Percentiles rank a stretch among this genome's conserved stretches.
phyloP scores from a whole-genome alignment of 805 yeast genomes.

The Priceomyces melissophilus region DNA sequence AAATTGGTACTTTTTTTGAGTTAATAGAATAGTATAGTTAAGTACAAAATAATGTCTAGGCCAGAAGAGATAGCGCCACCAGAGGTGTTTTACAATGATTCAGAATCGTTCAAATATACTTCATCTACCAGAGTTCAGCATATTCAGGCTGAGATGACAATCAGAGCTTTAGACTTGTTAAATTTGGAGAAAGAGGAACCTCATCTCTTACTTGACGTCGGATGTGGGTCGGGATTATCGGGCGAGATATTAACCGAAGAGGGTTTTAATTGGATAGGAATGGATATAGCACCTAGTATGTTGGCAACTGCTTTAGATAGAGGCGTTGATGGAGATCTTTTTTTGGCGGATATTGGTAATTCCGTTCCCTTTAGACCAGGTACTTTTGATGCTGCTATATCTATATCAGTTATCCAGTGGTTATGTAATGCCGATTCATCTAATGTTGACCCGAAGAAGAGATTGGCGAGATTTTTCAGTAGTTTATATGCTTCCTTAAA shows the following conservation, averaged over 20 bases:
- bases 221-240: constrained; percentile 95
- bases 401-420: constrained; percentile 97
- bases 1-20: constrained; percentile 1
- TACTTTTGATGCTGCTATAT: constrained; percentile 92
- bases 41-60: constrained; percentile 63
- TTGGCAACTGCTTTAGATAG: constrained; percentile 89
- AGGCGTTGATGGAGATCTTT: constrained; percentile 90
- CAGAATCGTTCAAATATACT: constrained; percentile 87
- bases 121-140: constrained; percentile 95
- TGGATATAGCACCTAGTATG: constrained; percentile 97
- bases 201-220: constrained; percentile 81
- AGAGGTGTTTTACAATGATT: constrained; percentile 88
- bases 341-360: constrained; percentile 86
- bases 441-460: constrained; percentile 74
- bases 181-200: constrained; percentile 60
- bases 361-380: constrained; percentile 97
- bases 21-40: neutral
- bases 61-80: constrained; percentile 98
- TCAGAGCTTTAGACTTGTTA: constrained; percentile 84
- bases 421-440: constrained; percentile 91
- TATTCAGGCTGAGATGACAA: constrained; percentile 96
- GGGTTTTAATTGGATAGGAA: constrained; percentile 91
- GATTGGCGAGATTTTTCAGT: constrained; percentile 80
- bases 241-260: constrained; percentile 94
- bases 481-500: constrained; percentile 80